phyloP scores from a whole-genome alignment of 1,139 yeast species.

The Yamadazyma dendronema region DNA sequence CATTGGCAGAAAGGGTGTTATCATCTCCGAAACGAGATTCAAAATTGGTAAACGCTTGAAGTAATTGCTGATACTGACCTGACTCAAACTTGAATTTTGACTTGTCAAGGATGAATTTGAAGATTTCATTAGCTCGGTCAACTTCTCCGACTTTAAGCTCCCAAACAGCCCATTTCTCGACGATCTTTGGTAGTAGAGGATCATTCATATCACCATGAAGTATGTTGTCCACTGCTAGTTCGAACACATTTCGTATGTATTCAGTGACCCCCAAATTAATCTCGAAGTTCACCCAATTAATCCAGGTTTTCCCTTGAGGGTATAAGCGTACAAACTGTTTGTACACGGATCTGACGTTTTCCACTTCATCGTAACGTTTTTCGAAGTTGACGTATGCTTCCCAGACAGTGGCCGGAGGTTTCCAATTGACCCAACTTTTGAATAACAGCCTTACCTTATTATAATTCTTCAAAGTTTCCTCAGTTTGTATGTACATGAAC shows the following conservation, averaged over 20 bases:
- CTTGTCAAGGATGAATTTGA: conserved; percentile 45
- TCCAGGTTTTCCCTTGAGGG: conserved; percentile 63
- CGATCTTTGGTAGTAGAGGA: conserved; percentile 24
- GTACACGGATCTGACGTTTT: conserved; percentile 58
- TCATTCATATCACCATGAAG: conserved; percentile 24
- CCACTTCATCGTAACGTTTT: conserved; percentile 58
- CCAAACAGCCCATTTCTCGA: conserved; percentile 65
- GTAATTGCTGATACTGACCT: conserved; percentile 38
- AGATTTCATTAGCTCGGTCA: conserved; percentile 69
- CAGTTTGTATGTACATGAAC: conserved; percentile 80
- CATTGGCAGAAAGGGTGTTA: conserved; percentile 51
- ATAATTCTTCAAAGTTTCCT: conserved; percentile 71
- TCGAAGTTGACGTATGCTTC: conserved; percentile 73
- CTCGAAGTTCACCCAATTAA: conserved; percentile 43
- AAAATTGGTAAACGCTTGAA: conserved; percentile 52
- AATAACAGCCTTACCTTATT: conserved; percentile 64
- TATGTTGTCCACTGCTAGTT: conserved; percentile 60
- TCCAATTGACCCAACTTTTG: conserved; percentile 81
- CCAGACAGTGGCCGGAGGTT: conserved; percentile 68
- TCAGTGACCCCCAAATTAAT: conserved; percentile 13
- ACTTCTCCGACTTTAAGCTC: conserved; percentile 62
- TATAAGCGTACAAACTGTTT: conserved; percentile 53
- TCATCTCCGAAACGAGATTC: conserved; percentile 64
- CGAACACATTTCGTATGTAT: conserved; percentile 59
- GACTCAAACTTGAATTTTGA: conserved; percentile 35